These are phyloP conservation scores for Lepiota brunneoincarnata DNA, from an alignment of 768 basidiomycete genomes.

Conservation along the genomic window DNA sequence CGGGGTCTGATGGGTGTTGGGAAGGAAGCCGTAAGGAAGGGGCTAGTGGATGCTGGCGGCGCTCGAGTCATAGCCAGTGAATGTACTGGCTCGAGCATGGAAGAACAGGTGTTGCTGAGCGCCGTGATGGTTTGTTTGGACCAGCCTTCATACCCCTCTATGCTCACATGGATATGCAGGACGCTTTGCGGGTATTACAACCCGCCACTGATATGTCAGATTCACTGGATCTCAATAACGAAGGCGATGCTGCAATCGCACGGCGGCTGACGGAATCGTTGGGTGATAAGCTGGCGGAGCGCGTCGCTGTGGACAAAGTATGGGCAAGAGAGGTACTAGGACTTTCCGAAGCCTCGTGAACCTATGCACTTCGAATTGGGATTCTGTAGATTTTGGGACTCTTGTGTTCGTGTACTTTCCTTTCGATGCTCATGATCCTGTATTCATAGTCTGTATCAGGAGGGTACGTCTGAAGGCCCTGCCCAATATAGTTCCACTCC, in stretches of 20 bases:
- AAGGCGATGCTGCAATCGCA: slow-evolving; percentile 45
- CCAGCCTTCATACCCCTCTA: background rate
- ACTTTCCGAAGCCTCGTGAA: slow-evolving; percentile 16
- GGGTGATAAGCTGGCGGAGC: slow-evolving; percentile 62
- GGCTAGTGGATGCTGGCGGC: slow-evolving; percentile 78
- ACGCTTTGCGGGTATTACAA: slow-evolving; percentile 58
- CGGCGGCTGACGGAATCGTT: slow-evolving; percentile 49
- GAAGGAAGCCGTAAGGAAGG: slow-evolving; percentile 80
- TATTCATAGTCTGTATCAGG: too few relatives aligned
- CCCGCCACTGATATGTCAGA: slow-evolving; percentile 58
- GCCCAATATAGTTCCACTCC: too few relatives aligned
- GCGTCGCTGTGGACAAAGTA: slow-evolving; percentile 51
- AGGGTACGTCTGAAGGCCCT: too few relatives aligned
- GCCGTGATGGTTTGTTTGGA: slow-evolving; percentile 55
- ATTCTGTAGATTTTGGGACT: background rate
- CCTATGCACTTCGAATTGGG: background rate
- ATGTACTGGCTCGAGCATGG: slow-evolving; percentile 37
- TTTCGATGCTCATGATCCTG: too few relatives aligned
- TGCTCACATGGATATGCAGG: slow-evolving; percentile 31
- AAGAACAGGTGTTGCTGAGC: slow-evolving; percentile 45
- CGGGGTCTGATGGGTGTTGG: slow-evolving; percentile 84
- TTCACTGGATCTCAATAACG: slow-evolving; percentile 46
- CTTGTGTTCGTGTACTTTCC: too few relatives aligned
- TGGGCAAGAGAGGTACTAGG: slow-evolving; percentile 66
- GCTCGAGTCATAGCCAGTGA: slow-evolving; percentile 73